These are phyloP conservation scores for Blumeria hordei DNA, from an alignment of 2,329 filamentous ascomycete species.

Conservation along the genomic window DNA sequence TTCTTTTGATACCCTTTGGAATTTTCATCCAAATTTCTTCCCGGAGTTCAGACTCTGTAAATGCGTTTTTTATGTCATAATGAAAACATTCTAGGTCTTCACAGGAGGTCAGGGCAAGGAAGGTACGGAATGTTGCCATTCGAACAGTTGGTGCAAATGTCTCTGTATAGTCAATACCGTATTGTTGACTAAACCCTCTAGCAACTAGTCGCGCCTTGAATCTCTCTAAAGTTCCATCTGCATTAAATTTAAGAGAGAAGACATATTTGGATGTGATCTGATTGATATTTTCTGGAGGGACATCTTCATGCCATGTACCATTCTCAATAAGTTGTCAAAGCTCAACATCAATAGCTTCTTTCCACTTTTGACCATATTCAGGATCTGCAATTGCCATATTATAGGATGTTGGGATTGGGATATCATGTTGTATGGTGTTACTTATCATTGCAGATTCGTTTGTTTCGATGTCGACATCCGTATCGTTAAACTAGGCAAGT, in stretches of 20 bases:
- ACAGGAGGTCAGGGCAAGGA: not conserved
- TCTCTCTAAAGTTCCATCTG: not conserved
- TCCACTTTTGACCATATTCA: not conserved
- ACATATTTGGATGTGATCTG: not conserved
- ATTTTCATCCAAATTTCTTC: not conserved
- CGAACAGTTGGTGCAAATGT: not conserved
- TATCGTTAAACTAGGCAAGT: not conserved
- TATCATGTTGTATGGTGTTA: not conserved
- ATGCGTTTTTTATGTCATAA: not conserved
- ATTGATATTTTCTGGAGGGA: not conserved
- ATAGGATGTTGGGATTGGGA: not conserved
- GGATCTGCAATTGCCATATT: not conserved
- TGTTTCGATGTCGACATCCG: not conserved
- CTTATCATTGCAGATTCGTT: not conserved
- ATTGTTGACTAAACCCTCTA: not conserved
- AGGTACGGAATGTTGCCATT: not conserved
- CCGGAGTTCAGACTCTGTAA: not conserved
- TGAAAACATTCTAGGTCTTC: not conserved
- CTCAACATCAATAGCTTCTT: not conserved
- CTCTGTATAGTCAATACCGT: not conserved
- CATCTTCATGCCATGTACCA: not conserved
- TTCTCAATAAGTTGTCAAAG: not conserved
- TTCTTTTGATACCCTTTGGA: not conserved
- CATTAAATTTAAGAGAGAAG: not conserved
- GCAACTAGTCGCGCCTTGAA: not conserved